These are phyloP conservation scores for Dendrostoma leiphaemia DNA, from an alignment of 2,329 filamentous ascomycete species.

Conservation along the genomic window DNA sequence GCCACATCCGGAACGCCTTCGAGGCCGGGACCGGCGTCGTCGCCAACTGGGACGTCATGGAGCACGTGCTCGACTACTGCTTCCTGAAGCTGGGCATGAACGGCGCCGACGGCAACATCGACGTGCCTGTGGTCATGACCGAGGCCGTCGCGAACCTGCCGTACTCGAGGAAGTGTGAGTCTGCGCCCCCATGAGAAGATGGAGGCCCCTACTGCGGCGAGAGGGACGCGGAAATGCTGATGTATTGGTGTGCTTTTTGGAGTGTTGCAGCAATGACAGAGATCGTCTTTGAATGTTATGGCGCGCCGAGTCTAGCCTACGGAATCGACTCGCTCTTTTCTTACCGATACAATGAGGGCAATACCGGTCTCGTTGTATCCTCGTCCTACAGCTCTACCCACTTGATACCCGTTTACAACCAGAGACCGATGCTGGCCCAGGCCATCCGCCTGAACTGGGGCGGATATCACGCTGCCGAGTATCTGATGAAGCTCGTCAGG, in stretches of 20 bases:
- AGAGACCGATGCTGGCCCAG: conserved; percentile 79
- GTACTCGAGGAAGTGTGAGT: conserved; percentile 83
- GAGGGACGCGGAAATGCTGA: too few species aligned
- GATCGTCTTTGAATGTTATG: conserved; percentile 94
- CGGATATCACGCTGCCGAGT: conserved; percentile 84
- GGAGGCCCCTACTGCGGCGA: neutral
- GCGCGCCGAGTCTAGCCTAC: conserved; percentile 84
- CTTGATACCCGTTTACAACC: conserved; percentile 87
- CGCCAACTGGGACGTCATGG: conserved; percentile 97
- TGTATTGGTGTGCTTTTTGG: conserved; percentile 27
- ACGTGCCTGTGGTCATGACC: conserved; percentile 89
- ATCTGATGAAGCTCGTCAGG: conserved; percentile 81
- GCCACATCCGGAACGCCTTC: conserved; percentile 87
- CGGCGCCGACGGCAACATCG: conserved; percentile 68
- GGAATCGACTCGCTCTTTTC: conserved; percentile 97
- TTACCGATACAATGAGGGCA: conserved; percentile 87
- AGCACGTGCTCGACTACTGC: conserved; percentile 88
- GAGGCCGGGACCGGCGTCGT: conserved; percentile 88
- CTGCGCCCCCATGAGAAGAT: neutral
- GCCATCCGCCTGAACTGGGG: conserved; percentile 94
- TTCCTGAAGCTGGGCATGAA: conserved; percentile 94
- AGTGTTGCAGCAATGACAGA: conserved; percentile 79
- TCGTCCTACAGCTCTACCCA: conserved; percentile 94
- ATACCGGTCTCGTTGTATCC: conserved; percentile 82
- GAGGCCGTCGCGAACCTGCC: conserved; percentile 89